Evolutionary conservation across 1,284 basidiomycete species (phyloP).

Genomic region (Cutaneotrichosporon mucoides): DNA sequence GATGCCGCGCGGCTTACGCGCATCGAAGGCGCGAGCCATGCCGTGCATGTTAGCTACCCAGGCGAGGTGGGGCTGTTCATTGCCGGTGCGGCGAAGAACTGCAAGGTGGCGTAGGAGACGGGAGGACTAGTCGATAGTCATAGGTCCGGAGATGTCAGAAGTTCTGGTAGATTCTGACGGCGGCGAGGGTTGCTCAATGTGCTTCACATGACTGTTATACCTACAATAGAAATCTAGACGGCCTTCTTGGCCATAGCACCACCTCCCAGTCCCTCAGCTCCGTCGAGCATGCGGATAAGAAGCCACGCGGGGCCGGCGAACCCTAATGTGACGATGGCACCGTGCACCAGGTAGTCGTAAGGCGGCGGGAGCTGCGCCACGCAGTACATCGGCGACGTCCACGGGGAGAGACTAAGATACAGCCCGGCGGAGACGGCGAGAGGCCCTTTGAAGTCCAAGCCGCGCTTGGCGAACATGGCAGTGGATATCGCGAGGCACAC

Average conservation of each 20-base stretch:
- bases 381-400: slow-evolving; percentile 1
- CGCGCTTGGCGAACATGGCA: neutral
- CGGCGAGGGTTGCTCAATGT: too few species aligned
- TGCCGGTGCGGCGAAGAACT: neutral
- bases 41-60: neutral
- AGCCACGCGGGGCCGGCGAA: neutral
- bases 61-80: neutral
- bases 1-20: neutral
- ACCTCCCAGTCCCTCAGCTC: neutral
- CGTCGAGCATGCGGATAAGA: neutral
- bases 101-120: too few species aligned
- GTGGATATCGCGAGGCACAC: neutral
- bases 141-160: too few species aligned
- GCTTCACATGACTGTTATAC: too few species aligned
- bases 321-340: neutral
- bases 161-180: too few species aligned
- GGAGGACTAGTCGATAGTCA: too few species aligned
- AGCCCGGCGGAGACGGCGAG: neutral
- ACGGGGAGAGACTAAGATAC: neutral
- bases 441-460: neutral
- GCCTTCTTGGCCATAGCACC: neutral
- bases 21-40: neutral
- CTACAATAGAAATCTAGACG: too few species aligned
- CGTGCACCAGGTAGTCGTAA: neutral
- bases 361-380: neutral